These are phyloP conservation scores for Ogataea ramenticola DNA, from an alignment of 805 yeast genomes.

Conservation along the genomic window DNA sequence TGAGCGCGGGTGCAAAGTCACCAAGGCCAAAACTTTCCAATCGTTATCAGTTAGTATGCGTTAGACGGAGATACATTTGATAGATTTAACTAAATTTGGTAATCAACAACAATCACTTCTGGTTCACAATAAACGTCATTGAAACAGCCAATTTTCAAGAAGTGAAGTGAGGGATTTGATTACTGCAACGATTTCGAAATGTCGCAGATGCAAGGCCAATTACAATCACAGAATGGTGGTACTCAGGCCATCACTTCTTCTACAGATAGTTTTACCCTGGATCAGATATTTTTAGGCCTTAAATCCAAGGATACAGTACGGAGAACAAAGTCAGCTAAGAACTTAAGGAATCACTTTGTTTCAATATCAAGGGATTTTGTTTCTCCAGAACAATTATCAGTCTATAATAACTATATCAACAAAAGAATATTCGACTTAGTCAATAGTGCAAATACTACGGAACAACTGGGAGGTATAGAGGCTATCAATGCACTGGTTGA, in stretches of 20 bases:
- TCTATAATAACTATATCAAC: conserved; percentile 80
- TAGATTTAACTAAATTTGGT: no score
- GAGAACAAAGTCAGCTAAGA: conserved; percentile 54
- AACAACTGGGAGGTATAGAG: conserved; percentile 82
- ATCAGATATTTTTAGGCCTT: conserved; percentile 46
- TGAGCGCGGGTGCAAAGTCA: neutral
- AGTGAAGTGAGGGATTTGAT: no score
- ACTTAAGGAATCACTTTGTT: conserved; percentile 61
- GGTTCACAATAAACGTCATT: no score
- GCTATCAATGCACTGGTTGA: conserved; percentile 87
- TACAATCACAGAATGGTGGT: conserved; percentile 2
- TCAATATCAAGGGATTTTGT: conserved; percentile 67
- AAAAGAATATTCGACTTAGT: conserved; percentile 80
- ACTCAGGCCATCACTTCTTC: conserved; percentile 1
- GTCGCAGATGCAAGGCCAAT: conserved; percentile 9
- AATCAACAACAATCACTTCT: no score
- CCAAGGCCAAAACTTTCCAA: no score
- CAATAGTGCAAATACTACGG: conserved; percentile 62
- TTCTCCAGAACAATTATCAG: conserved; percentile 71
- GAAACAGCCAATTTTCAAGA: no score
- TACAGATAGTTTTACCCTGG: conserved; percentile 41
- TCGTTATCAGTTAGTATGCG: neutral
- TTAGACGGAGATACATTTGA: neutral
- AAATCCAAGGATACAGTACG: conserved; percentile 35
- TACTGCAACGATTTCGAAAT: neutral